Evolutionary conservation across 768 basidiomycete genomes (phyloP).

Genomic region (Chlorophyllum brunneum): DNA sequence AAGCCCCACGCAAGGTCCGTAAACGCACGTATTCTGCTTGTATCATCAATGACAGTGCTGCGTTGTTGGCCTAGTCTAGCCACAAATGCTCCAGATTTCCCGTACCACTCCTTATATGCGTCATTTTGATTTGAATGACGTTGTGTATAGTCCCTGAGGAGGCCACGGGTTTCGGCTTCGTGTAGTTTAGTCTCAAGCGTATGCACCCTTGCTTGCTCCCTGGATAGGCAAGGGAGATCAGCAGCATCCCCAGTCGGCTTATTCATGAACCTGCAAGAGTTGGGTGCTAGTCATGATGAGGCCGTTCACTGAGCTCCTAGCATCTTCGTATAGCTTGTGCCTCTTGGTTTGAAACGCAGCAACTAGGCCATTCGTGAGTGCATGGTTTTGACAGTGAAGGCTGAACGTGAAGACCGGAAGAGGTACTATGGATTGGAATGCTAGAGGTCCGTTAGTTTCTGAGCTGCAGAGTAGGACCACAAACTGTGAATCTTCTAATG

Average conservation of each 20-base stretch:
- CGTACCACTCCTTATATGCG: conserved; percentile 6
- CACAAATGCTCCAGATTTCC: conserved; percentile 24
- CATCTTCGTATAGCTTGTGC: conserved; percentile 28
- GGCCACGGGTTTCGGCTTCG: conserved; percentile 24
- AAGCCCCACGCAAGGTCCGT: neutral
- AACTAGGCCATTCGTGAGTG: no score
- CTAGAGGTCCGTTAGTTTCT: no score
- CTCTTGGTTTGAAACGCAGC: conserved; percentile 30
- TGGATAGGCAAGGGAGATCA: conserved; percentile 13
- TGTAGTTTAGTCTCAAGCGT: conserved; percentile 23
- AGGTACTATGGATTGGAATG: no score
- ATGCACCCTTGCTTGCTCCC: conserved; percentile 27
- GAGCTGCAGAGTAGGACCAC: neutral
- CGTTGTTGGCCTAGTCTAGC: conserved; percentile 32
- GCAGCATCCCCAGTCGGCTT: neutral
- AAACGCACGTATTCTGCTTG: conserved; percentile 34
- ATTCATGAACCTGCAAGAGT: conserved; percentile 8
- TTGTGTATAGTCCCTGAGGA: conserved; percentile 21
- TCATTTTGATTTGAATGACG: neutral
- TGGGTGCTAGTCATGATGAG: conserved; percentile 15
- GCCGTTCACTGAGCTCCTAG: conserved; percentile 27
- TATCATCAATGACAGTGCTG: conserved; percentile 28
- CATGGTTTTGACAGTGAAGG: no score
- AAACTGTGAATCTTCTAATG: neutral
- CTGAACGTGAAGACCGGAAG: no score